These are phyloP conservation scores for Leccinum broughii DNA, from an alignment of 768 basidiomycete genomes.

Conservation along the genomic window DNA sequence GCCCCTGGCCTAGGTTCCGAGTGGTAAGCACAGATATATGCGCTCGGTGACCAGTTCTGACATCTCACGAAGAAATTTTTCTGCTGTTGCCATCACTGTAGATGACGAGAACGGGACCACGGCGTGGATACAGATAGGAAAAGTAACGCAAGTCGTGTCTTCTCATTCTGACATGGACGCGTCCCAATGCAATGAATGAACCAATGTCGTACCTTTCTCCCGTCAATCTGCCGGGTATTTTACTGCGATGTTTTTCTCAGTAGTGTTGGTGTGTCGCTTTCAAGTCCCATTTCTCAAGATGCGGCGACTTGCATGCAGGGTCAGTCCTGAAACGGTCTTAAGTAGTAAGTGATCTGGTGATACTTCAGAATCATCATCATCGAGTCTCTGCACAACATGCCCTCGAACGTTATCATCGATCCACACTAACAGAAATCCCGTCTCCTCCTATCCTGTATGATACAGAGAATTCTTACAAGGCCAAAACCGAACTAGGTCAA, in stretches of 20 bases:
- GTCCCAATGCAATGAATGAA: not conserved
- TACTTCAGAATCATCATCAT: not conserved
- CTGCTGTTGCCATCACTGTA: not conserved
- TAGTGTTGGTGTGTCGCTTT: not conserved
- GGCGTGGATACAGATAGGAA: not conserved
- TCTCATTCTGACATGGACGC: not conserved
- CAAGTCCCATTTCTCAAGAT: not conserved
- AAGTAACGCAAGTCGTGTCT: not conserved
- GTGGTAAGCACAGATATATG: not conserved
- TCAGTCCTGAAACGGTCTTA: not conserved
- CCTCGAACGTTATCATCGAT: constrained; percentile 3
- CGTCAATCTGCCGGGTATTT: not conserved
- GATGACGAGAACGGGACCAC: not conserved
- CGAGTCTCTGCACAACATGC: constrained; percentile 1
- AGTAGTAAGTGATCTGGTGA: not conserved
- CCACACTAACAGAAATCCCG: not conserved
- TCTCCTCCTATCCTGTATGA: not conserved
- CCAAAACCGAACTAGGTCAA: not conserved
- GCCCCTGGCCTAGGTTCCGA: not conserved
- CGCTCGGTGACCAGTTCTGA: not conserved
- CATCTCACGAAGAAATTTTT: not conserved
- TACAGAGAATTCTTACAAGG: constrained; percentile 2
- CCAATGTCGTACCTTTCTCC: not conserved
- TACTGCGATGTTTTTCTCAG: not conserved
- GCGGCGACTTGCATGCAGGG: too few relatives aligned